phyloP scores from a whole-genome alignment of 2,329 filamentous ascomycete species.

The Cytospora schulzeri region DNA sequence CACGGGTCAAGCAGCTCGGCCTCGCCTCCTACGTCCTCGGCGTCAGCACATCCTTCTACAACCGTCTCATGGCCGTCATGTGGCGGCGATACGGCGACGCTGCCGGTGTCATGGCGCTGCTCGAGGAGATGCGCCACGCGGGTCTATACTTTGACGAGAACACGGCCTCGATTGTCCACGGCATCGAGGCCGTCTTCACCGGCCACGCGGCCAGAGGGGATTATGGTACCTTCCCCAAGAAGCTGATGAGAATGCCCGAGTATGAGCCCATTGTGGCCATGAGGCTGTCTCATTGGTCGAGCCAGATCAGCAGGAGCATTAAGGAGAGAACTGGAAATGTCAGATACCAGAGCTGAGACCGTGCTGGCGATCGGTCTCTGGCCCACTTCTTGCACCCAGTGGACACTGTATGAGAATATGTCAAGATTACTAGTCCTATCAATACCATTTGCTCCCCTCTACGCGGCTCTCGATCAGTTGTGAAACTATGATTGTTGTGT shows the following conservation, averaged over 20 bases:
- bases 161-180: conserved; percentile 45
- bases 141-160: conserved; percentile 59
- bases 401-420: neutral
- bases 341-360: neutral
- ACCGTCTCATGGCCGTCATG: conserved; percentile 62
- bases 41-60: conserved; percentile 70
- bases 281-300: conserved; percentile 37
- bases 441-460: neutral
- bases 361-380: neutral
- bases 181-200: conserved; percentile 35
- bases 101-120: conserved; percentile 53
- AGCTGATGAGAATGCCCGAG: conserved; percentile 42
- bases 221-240: conserved; percentile 35
- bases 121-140: conserved; percentile 67
- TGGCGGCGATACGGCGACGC: conserved; percentile 65
- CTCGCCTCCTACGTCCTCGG: conserved; percentile 72
- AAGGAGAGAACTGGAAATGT: neutral
- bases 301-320: conserved; percentile 34
- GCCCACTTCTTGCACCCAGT: neutral
- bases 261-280: conserved; percentile 37
- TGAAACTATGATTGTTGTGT: neutral
- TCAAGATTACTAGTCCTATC: neutral
- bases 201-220: conserved; percentile 22
- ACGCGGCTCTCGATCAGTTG: neutral
- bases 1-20: conserved; percentile 68